Evolutionary conservation across 345 rosid genomes (phyloP).

Genomic region (Salix arbutifolia): DNA sequence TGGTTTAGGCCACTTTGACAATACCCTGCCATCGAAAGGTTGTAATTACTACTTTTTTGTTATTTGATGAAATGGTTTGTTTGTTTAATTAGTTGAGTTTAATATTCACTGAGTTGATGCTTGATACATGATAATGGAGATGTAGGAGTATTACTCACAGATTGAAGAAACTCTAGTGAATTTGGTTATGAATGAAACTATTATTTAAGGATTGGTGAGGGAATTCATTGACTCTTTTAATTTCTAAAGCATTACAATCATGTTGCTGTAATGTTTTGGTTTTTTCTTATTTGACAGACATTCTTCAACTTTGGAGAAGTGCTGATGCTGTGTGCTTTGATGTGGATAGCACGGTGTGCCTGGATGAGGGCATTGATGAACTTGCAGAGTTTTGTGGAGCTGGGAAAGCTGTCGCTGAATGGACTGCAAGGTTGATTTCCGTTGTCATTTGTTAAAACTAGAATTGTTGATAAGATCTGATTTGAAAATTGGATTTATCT

Average conservation of each 20-base stretch:
- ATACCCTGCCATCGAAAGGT: constrained; percentile 61
- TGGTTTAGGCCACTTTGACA: constrained; percentile 30
- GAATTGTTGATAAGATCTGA: background rate
- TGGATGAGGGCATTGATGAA: constrained; percentile 95
- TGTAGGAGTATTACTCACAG: background rate
- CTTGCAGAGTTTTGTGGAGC: constrained; percentile 99
- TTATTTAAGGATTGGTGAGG: background rate
- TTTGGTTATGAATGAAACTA: background rate
- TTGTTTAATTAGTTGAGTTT: background rate
- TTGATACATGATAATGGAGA: background rate
- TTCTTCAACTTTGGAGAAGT: constrained; percentile 68
- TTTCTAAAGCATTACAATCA: background rate
- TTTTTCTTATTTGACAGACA: constrained; percentile 39
- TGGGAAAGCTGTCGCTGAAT: constrained; percentile 91
- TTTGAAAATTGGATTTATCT: constrained; percentile 15
- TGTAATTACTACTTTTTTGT: background rate
- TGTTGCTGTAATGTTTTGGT: constrained; percentile 6
- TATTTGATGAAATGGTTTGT: background rate
- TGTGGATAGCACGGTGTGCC: constrained; percentile 96
- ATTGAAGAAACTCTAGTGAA: background rate
- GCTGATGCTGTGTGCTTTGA: constrained; percentile 89
- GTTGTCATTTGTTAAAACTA: constrained; percentile 5
- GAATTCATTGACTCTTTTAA: background rate
- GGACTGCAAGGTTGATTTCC: constrained; percentile 78
- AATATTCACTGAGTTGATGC: background rate